Base-by-base conservation (phyloP, 2,329 filamentous ascomycete species). In the Furcasterigmium furcatum region DNA sequence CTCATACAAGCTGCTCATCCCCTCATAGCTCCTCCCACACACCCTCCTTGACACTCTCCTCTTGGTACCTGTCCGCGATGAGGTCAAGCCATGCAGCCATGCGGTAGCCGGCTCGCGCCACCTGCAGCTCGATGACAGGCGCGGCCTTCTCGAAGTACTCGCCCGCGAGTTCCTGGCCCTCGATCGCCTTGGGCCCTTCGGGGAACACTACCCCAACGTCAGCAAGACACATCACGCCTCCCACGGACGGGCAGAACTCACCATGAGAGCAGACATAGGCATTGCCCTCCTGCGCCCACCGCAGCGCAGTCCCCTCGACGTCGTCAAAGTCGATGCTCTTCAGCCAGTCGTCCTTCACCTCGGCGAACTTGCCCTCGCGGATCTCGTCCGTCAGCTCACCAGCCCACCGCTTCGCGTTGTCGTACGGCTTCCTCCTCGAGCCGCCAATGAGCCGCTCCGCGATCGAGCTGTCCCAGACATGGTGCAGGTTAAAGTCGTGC, bases 381-480 rank as follows among this genome's bases (percentile, higher is more conserved):
- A 88, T 83, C 54, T 76, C 72, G 1, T 60, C 53, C 7, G 74
- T 72, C 19, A 88, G 71, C 44, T 71, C 64, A n/a, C 68, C 65
- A 2, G 83, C 79, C 78, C 83, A 87, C 35, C 59, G 60, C 42
- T 68, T 61, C 2, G 80, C 82, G 38, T 74, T 66, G 5, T 63
- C 60, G 47, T 76, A 80, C 1, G 75, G 61, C 64, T 70, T 62
- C 58, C 78, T 65, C 32, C 69, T 65, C 36, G 68, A 59, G n/a
- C 74, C 79, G 3, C 83, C 83, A 2, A 85, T 68, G 56, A 79
- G 65, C 57, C 83, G 79, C 65, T 87, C 83, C 1, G 80, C 75
- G 50, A 89, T 88, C 53, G 76, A 79, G 44, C 77, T 80, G 58
- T 90, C 87, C 86, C 86, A 90, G 14, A 88, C 79, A 47, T 84